Evolutionary conservation across 768 basidiomycete species (phyloP), one percentile per base, ranked within the genome.

Genomic region (Lanmaoa pseudosensibilis): DNA sequence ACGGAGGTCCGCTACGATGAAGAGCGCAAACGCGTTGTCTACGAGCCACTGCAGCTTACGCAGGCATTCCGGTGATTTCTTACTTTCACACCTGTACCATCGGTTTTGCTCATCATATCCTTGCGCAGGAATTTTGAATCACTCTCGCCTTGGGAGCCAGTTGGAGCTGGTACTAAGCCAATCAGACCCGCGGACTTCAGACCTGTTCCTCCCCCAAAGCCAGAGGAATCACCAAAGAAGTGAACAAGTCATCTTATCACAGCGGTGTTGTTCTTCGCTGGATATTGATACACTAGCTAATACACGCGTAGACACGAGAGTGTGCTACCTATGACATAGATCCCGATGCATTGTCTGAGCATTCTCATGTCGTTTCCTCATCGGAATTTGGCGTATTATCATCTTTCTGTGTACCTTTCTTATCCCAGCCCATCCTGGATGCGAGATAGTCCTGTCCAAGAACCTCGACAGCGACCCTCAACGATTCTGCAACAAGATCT

Each of bases 1-100:
- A 94, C 93, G 10, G 97, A 99, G 74, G 83, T 98, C 39, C 90
- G 97, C 40, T 99, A 98, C 68, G 95, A 98, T 65, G 97, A 98
- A 75, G 94, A 96, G 76, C 85, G 89, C 66, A 98, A 98, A 75
- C 90, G 95, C 38, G 93, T 98, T 53, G 93, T 97, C 36, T 97
- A 98, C 67, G 97, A 99, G 72, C 97, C 97, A 36, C 80, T 99
- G 46, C 97, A 99, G 71, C 81, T 99, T 56, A 94, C 96, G 2
- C 97, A 99, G 70, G 96, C 97, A 43, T 99, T 96, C 88, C 86
- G 94, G 94, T 94, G 64, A 58, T 79, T 45, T 45, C 27, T 47
- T 30, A 12, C 52, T 21, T 36, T 23, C 34, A 13, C 23, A 18
- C 12, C 15, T n/a, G 11, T 33, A 7, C 6, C 32, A 21, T 25